A percentile compares a stretch with the other conserved stretches of the same genome.
Evolutionary conservation across 1,284 basidiomycete species (phyloP).

Genomic region (Microbotryum violaceum): DNA sequence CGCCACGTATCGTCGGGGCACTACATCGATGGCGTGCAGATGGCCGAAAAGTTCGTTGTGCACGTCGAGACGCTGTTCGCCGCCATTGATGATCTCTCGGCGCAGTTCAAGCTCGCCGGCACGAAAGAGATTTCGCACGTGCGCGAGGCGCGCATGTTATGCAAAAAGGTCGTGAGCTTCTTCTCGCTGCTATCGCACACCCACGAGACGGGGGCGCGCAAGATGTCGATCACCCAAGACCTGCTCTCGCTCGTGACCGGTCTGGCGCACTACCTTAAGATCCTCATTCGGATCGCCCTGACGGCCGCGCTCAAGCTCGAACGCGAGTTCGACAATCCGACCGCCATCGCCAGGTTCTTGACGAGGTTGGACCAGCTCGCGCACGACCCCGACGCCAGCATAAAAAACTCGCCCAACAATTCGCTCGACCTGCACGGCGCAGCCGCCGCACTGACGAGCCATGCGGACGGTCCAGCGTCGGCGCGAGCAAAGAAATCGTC

Average conservation of each 20-base stretch:
- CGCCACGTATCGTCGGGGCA: constrained; percentile 92
- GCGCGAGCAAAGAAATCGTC: not conserved
- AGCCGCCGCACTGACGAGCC: constrained; percentile 46
- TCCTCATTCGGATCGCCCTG: constrained; percentile 93
- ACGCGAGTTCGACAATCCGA: constrained; percentile 70
- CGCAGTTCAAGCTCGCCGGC: constrained; percentile 69
- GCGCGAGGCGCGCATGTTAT: constrained; percentile 94
- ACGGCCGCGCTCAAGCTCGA: constrained; percentile 94
- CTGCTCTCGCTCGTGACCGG: constrained; percentile 96
- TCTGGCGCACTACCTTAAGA: constrained; percentile 97
- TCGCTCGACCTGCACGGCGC: constrained; percentile 14
- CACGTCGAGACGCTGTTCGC: constrained; percentile 98
- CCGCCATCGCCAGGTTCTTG: constrained; percentile 82
- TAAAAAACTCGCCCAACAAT: not conserved
- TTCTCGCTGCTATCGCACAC: constrained; percentile 96
- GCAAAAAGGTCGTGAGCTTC: constrained; percentile 96
- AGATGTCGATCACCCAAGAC: constrained; percentile 95
- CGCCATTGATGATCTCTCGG: constrained; percentile 92
- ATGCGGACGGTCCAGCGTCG: constrained; percentile 41
- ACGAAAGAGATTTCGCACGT: constrained; percentile 98
- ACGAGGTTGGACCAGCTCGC: constrained; percentile 86
- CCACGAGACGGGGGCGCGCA: constrained; percentile 76
- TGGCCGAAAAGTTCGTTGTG: constrained; percentile 97
- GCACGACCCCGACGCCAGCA: constrained; percentile 52
- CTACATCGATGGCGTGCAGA: constrained; percentile 90